phyloP scores from a whole-genome alignment of 2,329 filamentous ascomycete genomes.

The Claviceps arundinis region DNA sequence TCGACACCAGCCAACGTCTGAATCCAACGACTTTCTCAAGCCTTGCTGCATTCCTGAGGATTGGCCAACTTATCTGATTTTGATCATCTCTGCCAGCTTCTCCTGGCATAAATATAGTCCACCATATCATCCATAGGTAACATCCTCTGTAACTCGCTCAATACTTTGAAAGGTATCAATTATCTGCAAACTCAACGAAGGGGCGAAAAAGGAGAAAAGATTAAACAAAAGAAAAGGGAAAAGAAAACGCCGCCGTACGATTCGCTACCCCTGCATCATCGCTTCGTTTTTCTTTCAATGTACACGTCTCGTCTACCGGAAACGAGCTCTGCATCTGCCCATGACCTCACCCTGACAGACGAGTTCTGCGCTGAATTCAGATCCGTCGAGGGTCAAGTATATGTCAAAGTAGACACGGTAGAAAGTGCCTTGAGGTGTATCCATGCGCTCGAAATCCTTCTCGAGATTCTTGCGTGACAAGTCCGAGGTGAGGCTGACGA shows the following conservation, averaged over 20 bases:
- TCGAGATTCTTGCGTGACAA: constrained; percentile 96
- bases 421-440: constrained; percentile 92
- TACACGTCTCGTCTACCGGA: constrained; percentile 38
- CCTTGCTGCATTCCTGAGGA: not conserved
- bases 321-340: constrained; percentile 87
- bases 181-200: not conserved
- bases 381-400: constrained; percentile 90
- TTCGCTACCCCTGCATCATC: not conserved
- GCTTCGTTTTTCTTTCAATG: not conserved
- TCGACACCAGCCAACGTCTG: not conserved
- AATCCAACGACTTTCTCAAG: not conserved
- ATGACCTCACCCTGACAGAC: constrained; percentile 99
- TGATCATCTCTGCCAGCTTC: not conserved
- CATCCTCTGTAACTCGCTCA: not conserved
- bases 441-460: constrained; percentile 99
- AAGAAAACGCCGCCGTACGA: not conserved
- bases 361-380: constrained; percentile 93
- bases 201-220: not conserved
- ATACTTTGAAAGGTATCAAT: constrained; percentile 4
- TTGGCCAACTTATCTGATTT: not conserved
- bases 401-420: constrained; percentile 72
- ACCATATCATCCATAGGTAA: not conserved
- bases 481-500: constrained; percentile 93
- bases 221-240: not conserved
- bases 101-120: not conserved